Conservation (phyloP, 148 eudicot species). For the Selenicereus undatus region DNA sequence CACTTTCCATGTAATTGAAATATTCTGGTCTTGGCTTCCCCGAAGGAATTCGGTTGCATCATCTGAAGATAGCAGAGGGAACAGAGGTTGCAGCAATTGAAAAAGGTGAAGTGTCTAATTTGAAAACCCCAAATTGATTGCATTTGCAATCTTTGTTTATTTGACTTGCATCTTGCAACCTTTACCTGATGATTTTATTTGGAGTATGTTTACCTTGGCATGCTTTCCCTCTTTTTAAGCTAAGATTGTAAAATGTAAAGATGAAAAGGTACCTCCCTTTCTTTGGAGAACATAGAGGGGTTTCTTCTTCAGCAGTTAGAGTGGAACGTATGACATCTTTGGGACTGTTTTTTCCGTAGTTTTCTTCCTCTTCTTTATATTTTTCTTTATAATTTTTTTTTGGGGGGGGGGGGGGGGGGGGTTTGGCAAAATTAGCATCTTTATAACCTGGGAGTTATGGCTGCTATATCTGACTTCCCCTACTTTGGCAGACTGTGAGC, state of each 20-base stretch:
- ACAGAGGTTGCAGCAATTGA: not conserved
- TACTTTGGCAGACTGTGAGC: too few species aligned
- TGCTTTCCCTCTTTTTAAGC: not conserved
- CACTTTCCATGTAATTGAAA: not conserved
- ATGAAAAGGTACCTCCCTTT: not conserved
- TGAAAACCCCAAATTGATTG: not conserved
- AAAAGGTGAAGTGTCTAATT: conserved; percentile 25
- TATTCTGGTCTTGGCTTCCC: not conserved
- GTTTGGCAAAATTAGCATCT: not conserved
- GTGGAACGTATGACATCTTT: not conserved
- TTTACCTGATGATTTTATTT: not conserved
- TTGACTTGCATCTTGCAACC: not conserved
- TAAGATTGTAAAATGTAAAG: conserved; percentile 18
- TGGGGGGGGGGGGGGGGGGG: too few species aligned
- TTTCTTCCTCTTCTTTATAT: not conserved
- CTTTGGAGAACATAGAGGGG: not conserved
- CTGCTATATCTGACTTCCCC: too few species aligned
- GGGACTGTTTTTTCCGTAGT: not conserved
- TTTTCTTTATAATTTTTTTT: not conserved
- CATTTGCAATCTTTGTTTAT: conserved; percentile 12
- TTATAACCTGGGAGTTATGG: not conserved
- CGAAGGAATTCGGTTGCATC: not conserved
- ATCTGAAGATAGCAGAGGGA: not conserved
- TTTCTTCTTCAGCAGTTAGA: not conserved
- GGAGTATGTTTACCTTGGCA: not conserved